These are phyloP conservation scores for Collybiopsis confluens DNA, from an alignment of 768 basidiomycete genomes.

Conservation along the genomic window DNA sequence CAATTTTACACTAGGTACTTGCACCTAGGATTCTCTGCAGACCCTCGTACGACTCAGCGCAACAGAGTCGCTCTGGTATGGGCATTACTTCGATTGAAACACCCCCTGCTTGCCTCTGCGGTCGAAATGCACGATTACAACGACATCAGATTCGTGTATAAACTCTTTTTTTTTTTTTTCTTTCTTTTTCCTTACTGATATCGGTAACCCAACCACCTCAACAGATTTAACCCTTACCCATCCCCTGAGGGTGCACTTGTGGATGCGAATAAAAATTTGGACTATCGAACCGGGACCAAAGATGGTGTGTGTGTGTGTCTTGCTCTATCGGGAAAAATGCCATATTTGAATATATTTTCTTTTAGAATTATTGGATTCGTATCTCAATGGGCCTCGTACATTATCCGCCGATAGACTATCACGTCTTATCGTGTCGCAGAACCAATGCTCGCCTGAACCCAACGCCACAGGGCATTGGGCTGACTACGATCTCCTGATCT, in stretches of 20 bases:
- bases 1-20: too few species aligned
- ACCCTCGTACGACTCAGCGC: conserved; percentile 34
- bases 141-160: conserved; percentile 67
- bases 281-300: conserved; percentile 47
- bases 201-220: background rate
- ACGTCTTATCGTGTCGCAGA: conserved; percentile 50
- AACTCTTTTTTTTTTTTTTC: conserved; percentile 8
- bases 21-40: conserved; percentile 63
- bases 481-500: conserved; percentile 63
- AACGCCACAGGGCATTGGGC: conserved; percentile 6
- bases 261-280: conserved; percentile 43
- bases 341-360: conserved; percentile 5
- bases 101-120: conserved; percentile 66
- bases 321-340: background rate
- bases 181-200: background rate
- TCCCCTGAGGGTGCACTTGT: conserved; percentile 40
- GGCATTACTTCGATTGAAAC: conserved; percentile 67
- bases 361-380: conserved; percentile 58
- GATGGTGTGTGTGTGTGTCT: conserved; percentile 37
- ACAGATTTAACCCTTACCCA: conserved; percentile 44
- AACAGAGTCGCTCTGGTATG: conserved; percentile 56
- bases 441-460: background rate
- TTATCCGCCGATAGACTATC: conserved; percentile 65
- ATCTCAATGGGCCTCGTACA: conserved; percentile 75
- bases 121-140: conserved; percentile 58